A percentile compares a stretch with the other conserved stretches of the same genome.
These are phyloP conservation scores for Malus domestica DNA, from an alignment of 306 rosid species.

Conservation along the genomic window DNA sequence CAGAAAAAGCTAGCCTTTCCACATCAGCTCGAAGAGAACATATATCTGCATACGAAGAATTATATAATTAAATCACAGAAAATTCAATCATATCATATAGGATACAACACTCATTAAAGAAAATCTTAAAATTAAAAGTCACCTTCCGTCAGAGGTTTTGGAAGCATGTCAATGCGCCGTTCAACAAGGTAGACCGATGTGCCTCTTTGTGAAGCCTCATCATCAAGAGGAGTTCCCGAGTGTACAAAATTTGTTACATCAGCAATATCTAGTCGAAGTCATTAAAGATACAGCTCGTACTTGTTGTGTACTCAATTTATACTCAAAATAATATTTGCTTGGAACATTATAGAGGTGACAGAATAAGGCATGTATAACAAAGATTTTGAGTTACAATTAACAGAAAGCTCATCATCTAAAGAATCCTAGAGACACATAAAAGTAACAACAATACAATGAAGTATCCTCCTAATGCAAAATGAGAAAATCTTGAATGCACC, in stretches of 20 bases:
- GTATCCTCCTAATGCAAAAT: neutral
- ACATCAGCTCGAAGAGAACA: conserved; percentile 98
- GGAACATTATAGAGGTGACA: neutral
- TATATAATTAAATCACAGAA: neutral
- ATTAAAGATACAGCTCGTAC: conserved; percentile 41
- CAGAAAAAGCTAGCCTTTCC: conserved; percentile 95
- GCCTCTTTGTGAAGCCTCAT: conserved; percentile 96
- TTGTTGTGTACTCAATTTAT: neutral
- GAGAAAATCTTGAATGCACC: neutral
- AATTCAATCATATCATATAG: neutral
- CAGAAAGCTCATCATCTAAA: no score
- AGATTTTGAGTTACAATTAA: neutral
- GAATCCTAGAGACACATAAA: neutral
- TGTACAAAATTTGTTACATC: conserved; percentile 96
- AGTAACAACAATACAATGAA: neutral
- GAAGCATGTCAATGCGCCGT: conserved; percentile 97
- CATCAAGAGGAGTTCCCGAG: conserved; percentile 75
- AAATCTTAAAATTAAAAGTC: neutral
- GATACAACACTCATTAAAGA: neutral
- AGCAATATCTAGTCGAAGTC: conserved; percentile 68
- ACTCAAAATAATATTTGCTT: neutral
- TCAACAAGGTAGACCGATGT: conserved; percentile 97
- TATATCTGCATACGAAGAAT: conserved; percentile 53
- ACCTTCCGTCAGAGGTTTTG: conserved; percentile 97
- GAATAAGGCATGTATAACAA: neutral